A percentile compares a stretch with the other conserved stretches of the same genome.
These are phyloP conservation scores for Globisporangium nodosum DNA, from an alignment of 352 stramenopile species.

Conservation along the genomic window DNA sequence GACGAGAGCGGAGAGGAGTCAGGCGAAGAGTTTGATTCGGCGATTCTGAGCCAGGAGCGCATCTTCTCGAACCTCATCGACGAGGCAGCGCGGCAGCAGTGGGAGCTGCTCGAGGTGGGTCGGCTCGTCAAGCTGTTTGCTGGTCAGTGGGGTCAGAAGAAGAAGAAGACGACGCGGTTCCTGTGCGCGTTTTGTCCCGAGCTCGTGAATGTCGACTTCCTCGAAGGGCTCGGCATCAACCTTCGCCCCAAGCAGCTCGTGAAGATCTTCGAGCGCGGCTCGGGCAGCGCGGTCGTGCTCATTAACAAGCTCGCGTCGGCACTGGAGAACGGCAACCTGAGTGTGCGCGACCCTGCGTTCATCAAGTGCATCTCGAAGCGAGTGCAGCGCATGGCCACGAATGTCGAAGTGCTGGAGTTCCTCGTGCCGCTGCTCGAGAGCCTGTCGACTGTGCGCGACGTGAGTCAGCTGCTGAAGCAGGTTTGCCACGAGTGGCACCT, in stretches of 20 bases:
- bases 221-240: conserved; percentile 66
- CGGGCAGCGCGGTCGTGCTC: conserved; percentile 42
- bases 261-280: conserved; percentile 65
- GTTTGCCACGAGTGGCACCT: conserved; percentile 63
- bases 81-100: conserved; percentile 60
- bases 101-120: conserved; percentile 76
- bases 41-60: conserved; percentile 18
- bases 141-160: conserved; percentile 43
- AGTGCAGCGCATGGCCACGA: conserved; percentile 30
- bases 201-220: conserved; percentile 81
- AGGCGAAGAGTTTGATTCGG: background rate
- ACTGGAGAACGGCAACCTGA: conserved; percentile 66
- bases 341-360: conserved; percentile 39
- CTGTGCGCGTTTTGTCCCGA: conserved; percentile 58
- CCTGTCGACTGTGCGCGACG: conserved; percentile 62
- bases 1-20: background rate
- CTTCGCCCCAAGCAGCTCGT: conserved; percentile 53
- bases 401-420: conserved; percentile 60
- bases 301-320: conserved; percentile 73
- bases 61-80: conserved; percentile 77
- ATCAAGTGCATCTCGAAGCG: conserved; percentile 22
- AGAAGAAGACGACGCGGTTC: conserved; percentile 57
- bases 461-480: conserved; percentile 50
- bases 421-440: conserved; percentile 68
- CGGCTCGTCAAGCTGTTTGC: conserved; percentile 78